A percentile compares a stretch with the other conserved stretches of the same genome.
Conservation (phyloP, 1,139 yeast genomes). For the Taphrina communis region DNA sequence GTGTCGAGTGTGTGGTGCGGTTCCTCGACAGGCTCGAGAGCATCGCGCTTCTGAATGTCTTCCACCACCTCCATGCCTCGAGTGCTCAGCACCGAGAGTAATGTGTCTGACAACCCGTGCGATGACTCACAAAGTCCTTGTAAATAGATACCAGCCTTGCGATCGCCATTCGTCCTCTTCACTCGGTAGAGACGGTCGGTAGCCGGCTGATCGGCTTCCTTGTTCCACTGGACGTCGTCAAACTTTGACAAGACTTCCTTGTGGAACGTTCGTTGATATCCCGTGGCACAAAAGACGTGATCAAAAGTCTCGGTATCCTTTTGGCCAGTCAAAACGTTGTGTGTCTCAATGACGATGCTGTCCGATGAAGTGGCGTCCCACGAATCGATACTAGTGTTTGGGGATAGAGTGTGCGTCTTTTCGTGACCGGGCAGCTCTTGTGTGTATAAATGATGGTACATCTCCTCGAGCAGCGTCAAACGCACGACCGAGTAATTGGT, state of each 20-base stretch:
- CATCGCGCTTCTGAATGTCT: slow-evolving; percentile 36
- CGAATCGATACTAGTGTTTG: slow-evolving; percentile 20
- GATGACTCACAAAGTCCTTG: slow-evolving; percentile 47
- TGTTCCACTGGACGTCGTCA: slow-evolving; percentile 24
- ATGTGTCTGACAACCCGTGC: slow-evolving; percentile 47
- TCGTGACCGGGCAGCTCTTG: slow-evolving; percentile 43
- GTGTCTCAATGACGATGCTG: slow-evolving; percentile 19
- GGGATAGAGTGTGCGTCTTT: slow-evolving; percentile 22
- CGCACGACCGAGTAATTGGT: slow-evolving; percentile 48
- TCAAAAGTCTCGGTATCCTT: slow-evolving; percentile 41
- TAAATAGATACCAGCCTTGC: slow-evolving; percentile 45
- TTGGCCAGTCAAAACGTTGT: slow-evolving; percentile 5
- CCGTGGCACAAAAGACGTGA: slow-evolving; percentile 47
- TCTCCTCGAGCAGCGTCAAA: slow-evolving; percentile 45
- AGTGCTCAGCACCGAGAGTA: slow-evolving; percentile 46
- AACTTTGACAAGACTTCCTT: slow-evolving; percentile 40
- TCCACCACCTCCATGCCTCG: slow-evolving; percentile 46
- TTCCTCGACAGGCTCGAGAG: neutral
- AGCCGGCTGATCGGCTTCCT: slow-evolving; percentile 18
- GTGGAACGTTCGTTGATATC: slow-evolving; percentile 43
- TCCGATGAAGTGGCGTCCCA: slow-evolving; percentile 12
- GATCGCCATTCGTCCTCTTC: slow-evolving; percentile 34
- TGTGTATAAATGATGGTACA: slow-evolving; percentile 45
- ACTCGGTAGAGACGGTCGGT: slow-evolving; percentile 45
- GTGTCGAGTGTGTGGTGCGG: neutral